Conservation (phyloP, 2,329 filamentous ascomycete species). For the Aspergillus alliaceus region DNA sequence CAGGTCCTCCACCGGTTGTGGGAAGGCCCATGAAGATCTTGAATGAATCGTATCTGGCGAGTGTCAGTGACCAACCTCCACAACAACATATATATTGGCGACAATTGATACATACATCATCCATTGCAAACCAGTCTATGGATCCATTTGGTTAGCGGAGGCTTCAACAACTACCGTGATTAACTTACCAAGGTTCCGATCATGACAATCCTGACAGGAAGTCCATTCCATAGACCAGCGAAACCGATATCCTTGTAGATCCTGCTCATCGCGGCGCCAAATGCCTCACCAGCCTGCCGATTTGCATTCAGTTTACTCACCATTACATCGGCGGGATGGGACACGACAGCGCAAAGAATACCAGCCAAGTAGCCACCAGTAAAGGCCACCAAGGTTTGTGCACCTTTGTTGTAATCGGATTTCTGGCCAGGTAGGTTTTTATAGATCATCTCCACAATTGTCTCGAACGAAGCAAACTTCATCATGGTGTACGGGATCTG, state of each 20-base stretch:
- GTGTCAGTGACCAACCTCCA: conserved; percentile 21
- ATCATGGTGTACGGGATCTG: conserved; percentile 92
- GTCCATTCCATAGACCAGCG: conserved; percentile 83
- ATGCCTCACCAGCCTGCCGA: conserved; percentile 72
- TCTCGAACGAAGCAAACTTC: conserved; percentile 93
- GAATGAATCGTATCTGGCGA: conserved; percentile 66
- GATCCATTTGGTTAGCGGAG: conserved; percentile 18
- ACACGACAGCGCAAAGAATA: conserved; percentile 82
- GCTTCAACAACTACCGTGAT: background rate
- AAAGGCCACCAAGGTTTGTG: conserved; percentile 85
- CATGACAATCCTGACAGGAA: conserved; percentile 87
- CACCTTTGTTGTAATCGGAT: conserved; percentile 74
- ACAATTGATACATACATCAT: conserved; percentile 71
- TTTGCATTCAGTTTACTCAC: conserved; percentile 88
- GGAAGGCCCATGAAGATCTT: conserved; percentile 88
- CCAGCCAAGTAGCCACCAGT: conserved; percentile 80
- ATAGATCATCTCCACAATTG: conserved; percentile 85
- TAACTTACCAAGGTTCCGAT: conserved; percentile 64
- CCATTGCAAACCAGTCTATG: conserved; percentile 78
- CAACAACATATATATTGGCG: background rate
- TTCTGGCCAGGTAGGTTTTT: conserved; percentile 72
- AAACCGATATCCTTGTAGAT: conserved; percentile 91
- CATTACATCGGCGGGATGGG: conserved; percentile 82
- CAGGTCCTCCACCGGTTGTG: conserved; percentile 70
- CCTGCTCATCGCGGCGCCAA: conserved; percentile 71